Percentiles rank a stretch among this genome's conserved stretches.
phyloP scores from a whole-genome alignment of 768 basidiomycete species.

The Tricholoma matsutake region DNA sequence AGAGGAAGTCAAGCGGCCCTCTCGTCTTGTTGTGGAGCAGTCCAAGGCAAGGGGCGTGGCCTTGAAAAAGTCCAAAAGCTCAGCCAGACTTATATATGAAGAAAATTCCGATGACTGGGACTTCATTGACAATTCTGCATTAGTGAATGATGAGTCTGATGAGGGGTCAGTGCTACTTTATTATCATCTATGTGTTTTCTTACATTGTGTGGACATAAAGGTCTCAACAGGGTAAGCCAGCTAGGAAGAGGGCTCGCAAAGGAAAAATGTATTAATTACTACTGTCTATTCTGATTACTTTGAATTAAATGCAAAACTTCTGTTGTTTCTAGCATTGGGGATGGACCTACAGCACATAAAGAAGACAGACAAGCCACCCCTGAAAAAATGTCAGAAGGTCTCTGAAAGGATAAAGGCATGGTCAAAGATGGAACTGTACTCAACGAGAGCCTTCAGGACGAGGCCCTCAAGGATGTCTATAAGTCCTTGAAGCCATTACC shows the following conservation, averaged over 20 bases:
- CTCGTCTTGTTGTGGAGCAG: background rate
- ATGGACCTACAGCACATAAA: background rate
- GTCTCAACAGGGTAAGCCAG: background rate
- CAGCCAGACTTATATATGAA: background rate
- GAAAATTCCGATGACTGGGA: no score
- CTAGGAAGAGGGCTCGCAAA: background rate
- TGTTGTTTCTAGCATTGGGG: background rate
- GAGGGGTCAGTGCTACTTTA: background rate
- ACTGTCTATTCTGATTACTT: background rate
- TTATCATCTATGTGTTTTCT: background rate
- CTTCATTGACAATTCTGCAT: background rate
- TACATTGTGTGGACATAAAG: background rate
- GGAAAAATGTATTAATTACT: background rate
- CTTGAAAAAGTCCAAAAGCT: background rate
- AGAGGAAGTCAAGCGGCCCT: background rate
- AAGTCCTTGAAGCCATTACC: no score
- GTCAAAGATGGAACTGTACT: background rate
- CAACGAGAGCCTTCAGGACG: background rate
- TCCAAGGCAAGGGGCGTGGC: background rate
- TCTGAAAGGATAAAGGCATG: background rate
- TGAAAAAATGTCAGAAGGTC: background rate
- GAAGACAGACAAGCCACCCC: background rate
- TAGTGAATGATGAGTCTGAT: background rate
- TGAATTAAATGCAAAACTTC: background rate
- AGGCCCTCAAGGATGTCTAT: no score